Conservation (phyloP, 805 yeast genomes). For the Wickerhamiella musiphila region DNA sequence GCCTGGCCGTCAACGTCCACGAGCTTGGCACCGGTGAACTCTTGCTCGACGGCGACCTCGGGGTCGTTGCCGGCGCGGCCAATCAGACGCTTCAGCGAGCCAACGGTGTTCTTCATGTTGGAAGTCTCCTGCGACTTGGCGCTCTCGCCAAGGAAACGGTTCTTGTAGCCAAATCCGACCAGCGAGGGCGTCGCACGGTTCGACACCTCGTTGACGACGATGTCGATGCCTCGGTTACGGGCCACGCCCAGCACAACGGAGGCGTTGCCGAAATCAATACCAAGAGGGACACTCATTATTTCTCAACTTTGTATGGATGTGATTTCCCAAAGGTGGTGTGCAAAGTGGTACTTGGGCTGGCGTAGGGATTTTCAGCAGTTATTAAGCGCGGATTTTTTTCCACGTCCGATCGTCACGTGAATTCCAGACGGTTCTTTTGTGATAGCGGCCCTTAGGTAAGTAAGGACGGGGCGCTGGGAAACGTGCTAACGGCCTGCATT, state of each 20-base stretch:
- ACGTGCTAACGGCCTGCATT: too few species aligned
- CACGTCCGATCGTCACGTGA: too few species aligned
- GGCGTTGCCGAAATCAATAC: slow-evolving; percentile 94
- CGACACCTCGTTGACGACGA: slow-evolving; percentile 95
- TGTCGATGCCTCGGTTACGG: slow-evolving; percentile 95
- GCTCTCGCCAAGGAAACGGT: slow-evolving; percentile 85
- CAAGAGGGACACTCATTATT: slow-evolving; percentile 30
- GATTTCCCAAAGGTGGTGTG: too few species aligned
- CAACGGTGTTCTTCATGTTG: slow-evolving; percentile 90
- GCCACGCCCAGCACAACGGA: slow-evolving; percentile 87
- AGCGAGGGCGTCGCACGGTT: slow-evolving; percentile 88
- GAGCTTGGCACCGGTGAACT: slow-evolving; percentile 57
- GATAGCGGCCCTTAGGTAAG: too few species aligned
- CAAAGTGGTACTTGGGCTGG: too few species aligned
- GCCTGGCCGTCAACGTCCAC: slow-evolving; percentile 54
- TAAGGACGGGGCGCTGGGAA: too few species aligned
- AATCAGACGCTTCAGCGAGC: slow-evolving; percentile 80
- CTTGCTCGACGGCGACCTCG: slow-evolving; percentile 57
- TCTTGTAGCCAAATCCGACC: slow-evolving; percentile 81
- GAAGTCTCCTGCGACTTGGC: slow-evolving; percentile 96
- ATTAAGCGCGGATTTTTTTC: too few species aligned
- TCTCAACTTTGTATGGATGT: too few species aligned
- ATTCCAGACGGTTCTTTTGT: too few species aligned
- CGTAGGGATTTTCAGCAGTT: too few species aligned
- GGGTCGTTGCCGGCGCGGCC: slow-evolving; percentile 65